Base-by-base conservation (phyloP, 2,329 filamentous ascomycete species). In the Alternaria sp. region DNA sequence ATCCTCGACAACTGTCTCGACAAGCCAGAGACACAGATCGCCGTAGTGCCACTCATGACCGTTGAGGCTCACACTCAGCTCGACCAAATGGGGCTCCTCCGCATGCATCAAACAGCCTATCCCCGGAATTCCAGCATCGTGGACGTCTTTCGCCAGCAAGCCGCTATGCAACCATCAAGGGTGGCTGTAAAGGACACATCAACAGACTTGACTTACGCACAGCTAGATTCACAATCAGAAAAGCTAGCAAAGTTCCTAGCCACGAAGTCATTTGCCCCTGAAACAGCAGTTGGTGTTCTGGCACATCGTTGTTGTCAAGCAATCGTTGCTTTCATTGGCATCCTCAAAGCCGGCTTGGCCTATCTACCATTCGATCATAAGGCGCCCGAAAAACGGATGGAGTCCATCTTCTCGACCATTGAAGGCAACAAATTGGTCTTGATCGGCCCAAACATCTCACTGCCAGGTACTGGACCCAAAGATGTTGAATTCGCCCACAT, bases 341-440 rank as follows among this genome's bases (percentile, higher is more conserved):
- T 71, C n/a, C 60, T 82, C 48, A 82, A 82, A 59, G 76, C 79
- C 11, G 78, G 78, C 2, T 72, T 72, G 41, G 79, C 79, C 4
- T 81, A 79, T 76, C 81, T 78, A 62, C 61, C 57, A 11, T 43
- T 64, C n/a, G 76, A 68, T 78, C 74, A 1, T 75, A 81, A 46
- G 75, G 28, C 28, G 80, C 61, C 65, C 75, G 38, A 18, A 28
- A 14, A 28, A 25, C 10, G 63, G 43, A 71, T 77, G 34, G 77
- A 78, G 0, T 12, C 25, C 6, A 57, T 59, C 14, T 40, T 62
- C 78, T 79, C 60, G 53, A 81, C 30, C 76, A 80, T 36, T 85
- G 88, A 18, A 80, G 83, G 1, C 74, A 84, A 1, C 57, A 74
- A 68, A 72, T 53, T 78, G 69, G 50, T 82, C 80, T 70, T 78